Percentiles rank a stretch among this genome's conserved stretches.
Conservation (phyloP, 257 asterid species). For the Nicotiana obtusifolia region DNA sequence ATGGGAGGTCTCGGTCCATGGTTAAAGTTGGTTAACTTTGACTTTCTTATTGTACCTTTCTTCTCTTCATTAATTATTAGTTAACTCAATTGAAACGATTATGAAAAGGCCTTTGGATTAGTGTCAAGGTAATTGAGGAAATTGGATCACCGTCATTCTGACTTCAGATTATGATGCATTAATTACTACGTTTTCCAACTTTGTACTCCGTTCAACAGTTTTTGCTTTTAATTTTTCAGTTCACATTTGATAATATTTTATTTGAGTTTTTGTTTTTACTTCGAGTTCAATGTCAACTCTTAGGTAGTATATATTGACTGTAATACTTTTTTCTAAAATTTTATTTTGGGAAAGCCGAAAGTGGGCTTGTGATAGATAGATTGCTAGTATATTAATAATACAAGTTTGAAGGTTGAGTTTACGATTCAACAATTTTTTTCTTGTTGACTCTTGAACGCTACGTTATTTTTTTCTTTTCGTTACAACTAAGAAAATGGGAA, state of each 20-base stretch:
- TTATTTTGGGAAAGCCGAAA: not conserved
- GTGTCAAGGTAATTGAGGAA: not conserved
- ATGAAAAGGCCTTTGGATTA: not conserved
- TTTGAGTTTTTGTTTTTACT: not conserved
- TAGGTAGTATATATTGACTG: not conserved
- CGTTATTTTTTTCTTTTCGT: not conserved
- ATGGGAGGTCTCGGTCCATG: constrained; percentile 10
- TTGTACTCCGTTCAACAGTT: too few species aligned
- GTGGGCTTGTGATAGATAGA: not conserved
- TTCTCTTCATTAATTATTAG: not conserved
- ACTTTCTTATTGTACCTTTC: not conserved
- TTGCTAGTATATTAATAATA: not conserved
- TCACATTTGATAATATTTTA: not conserved
- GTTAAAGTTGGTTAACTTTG: constrained; percentile 11
- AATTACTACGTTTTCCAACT: too few species aligned
- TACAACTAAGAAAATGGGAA: not conserved
- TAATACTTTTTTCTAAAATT: not conserved
- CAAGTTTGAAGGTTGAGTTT: not conserved
- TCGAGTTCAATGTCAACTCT: not conserved
- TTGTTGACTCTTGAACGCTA: not conserved
- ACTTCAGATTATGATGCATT: too few species aligned
- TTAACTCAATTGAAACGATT: not conserved
- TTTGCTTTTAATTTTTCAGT: too few species aligned
- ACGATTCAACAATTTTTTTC: not conserved
- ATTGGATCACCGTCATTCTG: too few species aligned